Evolutionary conservation across 345 rosid genomes (phyloP).

Genomic region (Orychophragmus violaceus): DNA sequence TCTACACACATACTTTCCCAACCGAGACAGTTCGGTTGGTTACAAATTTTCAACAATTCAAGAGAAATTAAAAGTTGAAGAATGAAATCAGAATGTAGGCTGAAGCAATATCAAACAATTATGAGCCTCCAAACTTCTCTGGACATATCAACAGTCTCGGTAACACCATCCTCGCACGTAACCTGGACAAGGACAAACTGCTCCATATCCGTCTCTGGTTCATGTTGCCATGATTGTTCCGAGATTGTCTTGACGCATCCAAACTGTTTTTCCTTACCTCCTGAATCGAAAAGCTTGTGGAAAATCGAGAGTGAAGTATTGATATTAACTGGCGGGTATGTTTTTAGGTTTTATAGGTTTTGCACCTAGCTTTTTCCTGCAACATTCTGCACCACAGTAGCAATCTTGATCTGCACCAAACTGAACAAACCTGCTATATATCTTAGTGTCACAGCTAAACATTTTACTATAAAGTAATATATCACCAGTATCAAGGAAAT

Average conservation of each 20-base stretch:
- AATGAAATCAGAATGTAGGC: not conserved
- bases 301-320: not conserved
- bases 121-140: slow-evolving; percentile 62
- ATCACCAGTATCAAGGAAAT: slow-evolving; percentile 13
- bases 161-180: slow-evolving; percentile 65
- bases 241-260: slow-evolving; percentile 43
- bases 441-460: slow-evolving; percentile 36
- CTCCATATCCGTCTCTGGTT: too few relatives aligned
- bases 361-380: slow-evolving; percentile 79
- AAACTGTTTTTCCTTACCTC: slow-evolving; percentile 3
- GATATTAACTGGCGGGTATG: slow-evolving; percentile 42
- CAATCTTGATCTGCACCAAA: slow-evolving; percentile 98
- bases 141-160: slow-evolving; percentile 56
- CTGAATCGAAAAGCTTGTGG: slow-evolving; percentile 12
- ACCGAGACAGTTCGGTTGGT: not conserved
- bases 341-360: slow-evolving; percentile 62
- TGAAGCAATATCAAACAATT: slow-evolving; percentile 25
- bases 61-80: not conserved
- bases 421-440: slow-evolving; percentile 88
- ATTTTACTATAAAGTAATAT: not conserved
- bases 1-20: not conserved
- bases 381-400: slow-evolving; percentile 69
- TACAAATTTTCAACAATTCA: not conserved
- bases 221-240: slow-evolving; percentile 26
- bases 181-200: slow-evolving; percentile 35